Base-by-base conservation (phyloP, 192 early-diverging fungal genomes). In the Endogone sp. region DNA sequence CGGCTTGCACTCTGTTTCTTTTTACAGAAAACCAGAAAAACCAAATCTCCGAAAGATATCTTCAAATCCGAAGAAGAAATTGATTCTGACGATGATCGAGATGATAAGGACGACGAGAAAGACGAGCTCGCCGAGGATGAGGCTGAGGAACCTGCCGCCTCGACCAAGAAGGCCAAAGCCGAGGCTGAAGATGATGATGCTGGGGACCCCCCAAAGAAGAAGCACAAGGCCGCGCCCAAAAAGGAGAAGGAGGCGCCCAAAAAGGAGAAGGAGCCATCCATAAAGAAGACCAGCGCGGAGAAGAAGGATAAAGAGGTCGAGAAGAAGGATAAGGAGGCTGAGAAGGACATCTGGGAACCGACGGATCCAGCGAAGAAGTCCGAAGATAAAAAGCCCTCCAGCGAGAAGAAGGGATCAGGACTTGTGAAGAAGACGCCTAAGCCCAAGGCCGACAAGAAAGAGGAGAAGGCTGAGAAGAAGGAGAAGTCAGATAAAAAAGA, bases 241-340 rank as follows among this genome's bases (percentile, higher is more conserved):
- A 49, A 49, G 16, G 37, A 49, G 37, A 49, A 49, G 37, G 61
- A 56, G 56, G 63, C 64, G 10, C 21, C 70, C 3, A 66, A 66
- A 44, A 65, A 71, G 11, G 66, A 65, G 26, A 71, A 49, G 37
- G 37, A 49, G 16, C 37, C 37, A 6, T 49, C 37, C 37, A 49
- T 11, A 49, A 49, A 49, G 28, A 68, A 73, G 58, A 59, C 67
- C 55, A 56, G 60, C 44, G 71, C 70, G 68, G 64, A 67, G 66
- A 70, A 64, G 62, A 71, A 72, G 59, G 64, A 71, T 22, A 71
- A 71, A 65, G 58, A 58, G 22, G 26, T 56, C 26, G 62, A 71
- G 60, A 27, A 71, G 60, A 16, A 25, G 59, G 64, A 71, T 22
- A 71, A 71, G 63, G 58, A 58, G 22, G 26, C 67, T n/a, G 62